A percentile compares a stretch with the other conserved stretches of the same genome.
Conservation (phyloP, 1,139 yeast species). For the Pichia sp. region DNA sequence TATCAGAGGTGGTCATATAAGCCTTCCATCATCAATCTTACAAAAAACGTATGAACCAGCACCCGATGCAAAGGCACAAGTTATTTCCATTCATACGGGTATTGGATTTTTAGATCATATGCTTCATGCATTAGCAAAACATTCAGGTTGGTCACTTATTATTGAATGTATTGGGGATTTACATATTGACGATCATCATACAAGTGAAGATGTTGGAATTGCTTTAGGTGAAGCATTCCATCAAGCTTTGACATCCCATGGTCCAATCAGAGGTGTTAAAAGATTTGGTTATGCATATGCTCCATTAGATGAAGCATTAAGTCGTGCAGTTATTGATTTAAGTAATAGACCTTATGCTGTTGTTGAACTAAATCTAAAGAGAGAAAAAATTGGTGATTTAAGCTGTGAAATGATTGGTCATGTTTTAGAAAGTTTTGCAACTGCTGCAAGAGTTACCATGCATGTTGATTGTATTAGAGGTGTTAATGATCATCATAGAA, state of each 20-base stretch:
- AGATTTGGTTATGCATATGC: slow-evolving; percentile 94
- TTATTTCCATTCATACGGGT: slow-evolving; percentile 79
- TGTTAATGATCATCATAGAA: slow-evolving; percentile 89
- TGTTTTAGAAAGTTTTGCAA: slow-evolving; percentile 89
- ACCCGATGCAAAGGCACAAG: slow-evolving; percentile 40
- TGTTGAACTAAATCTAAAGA: slow-evolving; percentile 76
- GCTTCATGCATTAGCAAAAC: slow-evolving; percentile 95
- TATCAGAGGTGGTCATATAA: slow-evolving; percentile 74
- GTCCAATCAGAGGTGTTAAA: slow-evolving; percentile 83
- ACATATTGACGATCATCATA: slow-evolving; percentile 95
- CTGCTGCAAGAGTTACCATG: slow-evolving; percentile 79
- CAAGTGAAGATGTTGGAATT: slow-evolving; percentile 92
- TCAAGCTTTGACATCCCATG: slow-evolving; percentile 54
- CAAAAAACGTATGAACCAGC: slow-evolving; percentile 17
- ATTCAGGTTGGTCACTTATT: slow-evolving; percentile 89
- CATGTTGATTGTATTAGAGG: slow-evolving; percentile 95
- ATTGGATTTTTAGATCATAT: slow-evolving; percentile 94
- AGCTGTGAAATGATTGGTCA: slow-evolving; percentile 97
- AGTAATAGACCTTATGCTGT: slow-evolving; percentile 92
- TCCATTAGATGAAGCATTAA: slow-evolving; percentile 91
- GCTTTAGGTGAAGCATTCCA: slow-evolving; percentile 87
- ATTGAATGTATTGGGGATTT: slow-evolving; percentile 90
- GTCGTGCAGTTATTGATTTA: slow-evolving; percentile 89
- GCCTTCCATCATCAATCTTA: slow-evolving; percentile 51
- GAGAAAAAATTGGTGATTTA: slow-evolving; percentile 90